Evolutionary conservation across 139 green algal species (phyloP).

Genomic region (Zygnema cylindricum): DNA sequence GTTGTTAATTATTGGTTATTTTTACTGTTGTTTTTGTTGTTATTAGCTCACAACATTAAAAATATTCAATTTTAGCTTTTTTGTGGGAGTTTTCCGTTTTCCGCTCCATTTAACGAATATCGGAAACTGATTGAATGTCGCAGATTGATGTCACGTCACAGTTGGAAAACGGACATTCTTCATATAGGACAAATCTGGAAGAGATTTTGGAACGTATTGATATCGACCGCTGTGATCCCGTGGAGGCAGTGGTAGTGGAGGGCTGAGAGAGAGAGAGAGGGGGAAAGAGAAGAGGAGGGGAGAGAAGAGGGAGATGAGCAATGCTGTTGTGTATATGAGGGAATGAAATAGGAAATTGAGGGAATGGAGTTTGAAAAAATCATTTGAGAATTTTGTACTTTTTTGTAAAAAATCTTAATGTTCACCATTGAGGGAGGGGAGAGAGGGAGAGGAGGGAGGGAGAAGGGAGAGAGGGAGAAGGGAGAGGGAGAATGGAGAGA

Average conservation of each 20-base stretch:
- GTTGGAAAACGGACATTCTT: not conserved
- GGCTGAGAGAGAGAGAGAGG: not conserved
- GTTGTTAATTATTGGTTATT: too few species aligned
- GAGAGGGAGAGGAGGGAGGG: not conserved
- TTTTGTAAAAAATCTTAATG: too few species aligned
- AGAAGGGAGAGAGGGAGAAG: not conserved
- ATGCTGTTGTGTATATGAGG: not conserved
- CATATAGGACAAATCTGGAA: not conserved
- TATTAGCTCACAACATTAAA: too few species aligned
- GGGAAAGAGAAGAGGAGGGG: not conserved
- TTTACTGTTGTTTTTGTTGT: too few species aligned
- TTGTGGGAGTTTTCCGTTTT: too few species aligned
- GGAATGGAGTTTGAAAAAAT: too few species aligned
- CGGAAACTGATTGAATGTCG: too few species aligned
- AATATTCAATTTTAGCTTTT: too few species aligned
- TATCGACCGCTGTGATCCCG: not conserved
- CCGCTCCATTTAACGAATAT: too few species aligned
- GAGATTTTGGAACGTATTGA: not conserved
- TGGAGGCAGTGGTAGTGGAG: not conserved
- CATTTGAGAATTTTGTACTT: too few species aligned
- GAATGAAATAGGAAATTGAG: not conserved
- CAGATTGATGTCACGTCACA: conserved; percentile 1
- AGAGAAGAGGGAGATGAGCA: not conserved
- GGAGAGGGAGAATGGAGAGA: not conserved
- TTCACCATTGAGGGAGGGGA: not conserved